These are phyloP conservation scores for Fraxinus velutina DNA, from an alignment of 305 asterid genomes.

Conservation along the genomic window DNA sequence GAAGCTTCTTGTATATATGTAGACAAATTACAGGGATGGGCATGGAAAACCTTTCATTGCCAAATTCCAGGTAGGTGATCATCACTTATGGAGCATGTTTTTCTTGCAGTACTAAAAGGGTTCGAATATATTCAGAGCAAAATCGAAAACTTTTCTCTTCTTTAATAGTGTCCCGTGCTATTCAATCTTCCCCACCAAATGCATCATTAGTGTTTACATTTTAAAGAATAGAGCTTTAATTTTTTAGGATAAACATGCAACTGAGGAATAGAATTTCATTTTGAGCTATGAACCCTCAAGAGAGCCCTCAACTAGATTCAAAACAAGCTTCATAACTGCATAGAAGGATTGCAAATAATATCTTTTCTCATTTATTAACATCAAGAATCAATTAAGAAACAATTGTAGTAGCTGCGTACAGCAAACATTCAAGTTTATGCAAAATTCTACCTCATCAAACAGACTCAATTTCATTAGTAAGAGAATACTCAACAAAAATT, in stretches of 20 bases:
- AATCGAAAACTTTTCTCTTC: not conserved
- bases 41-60: not conserved
- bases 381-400: not conserved
- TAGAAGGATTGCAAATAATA: not conserved
- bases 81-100: not conserved
- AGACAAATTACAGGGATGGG: not conserved
- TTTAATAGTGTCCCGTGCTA: not conserved
- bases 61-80: not conserved
- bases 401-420: not conserved
- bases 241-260: not conserved
- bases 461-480: slow-evolving; percentile 10
- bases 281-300: not conserved
- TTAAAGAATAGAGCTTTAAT: not conserved
- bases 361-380: slow-evolving; percentile 1
- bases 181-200: not conserved
- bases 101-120: not conserved
- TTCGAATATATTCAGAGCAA: not conserved
- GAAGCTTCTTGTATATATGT: not conserved
- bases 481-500: not conserved
- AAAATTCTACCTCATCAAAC: slow-evolving; percentile 7
- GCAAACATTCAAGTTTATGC: not conserved
- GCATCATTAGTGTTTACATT: not conserved
- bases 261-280: not conserved
- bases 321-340: not conserved
- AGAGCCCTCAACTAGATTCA: not conserved